phyloP scores from a whole-genome alignment of 768 basidiomycete genomes.

The Podaxis sp. region DNA sequence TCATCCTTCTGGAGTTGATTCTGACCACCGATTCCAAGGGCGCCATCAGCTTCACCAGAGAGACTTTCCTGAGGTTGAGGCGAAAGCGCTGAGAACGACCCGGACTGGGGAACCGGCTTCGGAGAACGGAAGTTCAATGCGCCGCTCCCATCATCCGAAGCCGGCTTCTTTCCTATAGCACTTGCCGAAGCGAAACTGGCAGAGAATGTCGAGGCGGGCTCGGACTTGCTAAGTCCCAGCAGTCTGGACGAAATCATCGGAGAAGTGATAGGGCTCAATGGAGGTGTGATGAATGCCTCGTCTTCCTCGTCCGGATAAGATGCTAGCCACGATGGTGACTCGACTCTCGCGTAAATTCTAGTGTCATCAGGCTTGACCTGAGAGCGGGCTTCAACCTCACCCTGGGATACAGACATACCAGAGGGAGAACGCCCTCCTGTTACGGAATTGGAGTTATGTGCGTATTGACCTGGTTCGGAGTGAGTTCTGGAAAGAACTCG shows the following conservation, averaged over 20 bases:
- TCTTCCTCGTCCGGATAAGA: slow-evolving; percentile 25
- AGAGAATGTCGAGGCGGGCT: slow-evolving; percentile 4
- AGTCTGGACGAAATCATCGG: slow-evolving; percentile 17
- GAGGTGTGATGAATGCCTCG: slow-evolving; percentile 15
- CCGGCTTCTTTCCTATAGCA: neutral
- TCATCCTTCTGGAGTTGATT: neutral
- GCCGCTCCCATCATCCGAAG: slow-evolving; percentile 4
- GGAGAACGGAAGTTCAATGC: slow-evolving; percentile 2
- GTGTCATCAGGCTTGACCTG: neutral
- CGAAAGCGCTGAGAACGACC: neutral
- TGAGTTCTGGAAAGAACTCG: slow-evolving; percentile 2
- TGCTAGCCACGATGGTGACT: slow-evolving; percentile 30
- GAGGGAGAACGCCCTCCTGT: neutral
- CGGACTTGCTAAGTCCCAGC: slow-evolving; percentile 7
- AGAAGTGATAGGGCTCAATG: slow-evolving; percentile 20
- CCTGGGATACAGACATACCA: neutral
- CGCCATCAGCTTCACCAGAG: neutral
- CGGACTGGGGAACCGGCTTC: neutral
- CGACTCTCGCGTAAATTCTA: slow-evolving; percentile 24
- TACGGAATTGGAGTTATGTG: neutral
- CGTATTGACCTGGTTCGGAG: slow-evolving; percentile 6
- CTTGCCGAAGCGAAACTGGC: neutral
- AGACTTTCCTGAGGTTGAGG: neutral
- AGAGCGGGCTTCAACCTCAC: neutral
- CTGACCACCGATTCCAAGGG: neutral